A percentile compares a stretch with the other conserved stretches of the same genome.
These are phyloP conservation scores for Cytidiella melzeri DNA, from an alignment of 768 basidiomycete species.

Conservation along the genomic window DNA sequence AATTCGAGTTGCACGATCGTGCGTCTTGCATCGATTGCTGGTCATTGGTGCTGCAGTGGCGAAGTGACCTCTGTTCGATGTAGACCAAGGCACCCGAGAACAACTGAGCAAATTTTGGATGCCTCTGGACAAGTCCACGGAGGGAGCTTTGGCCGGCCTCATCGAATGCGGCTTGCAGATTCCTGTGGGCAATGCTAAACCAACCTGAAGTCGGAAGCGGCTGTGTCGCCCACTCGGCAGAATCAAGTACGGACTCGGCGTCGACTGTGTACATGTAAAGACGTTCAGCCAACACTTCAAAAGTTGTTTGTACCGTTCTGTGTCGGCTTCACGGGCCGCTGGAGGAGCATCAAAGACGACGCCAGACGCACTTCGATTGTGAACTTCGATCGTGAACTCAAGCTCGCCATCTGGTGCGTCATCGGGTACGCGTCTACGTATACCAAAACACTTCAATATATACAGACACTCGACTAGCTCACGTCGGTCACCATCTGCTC, in stretches of 20 bases:
- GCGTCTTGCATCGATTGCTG: too few relatives aligned
- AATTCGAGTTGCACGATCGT: conserved; percentile 58
- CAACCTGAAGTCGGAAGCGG: conserved; percentile 21
- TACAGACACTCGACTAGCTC: too few relatives aligned
- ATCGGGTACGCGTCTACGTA: too few relatives aligned
- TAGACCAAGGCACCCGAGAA: conserved; percentile 47
- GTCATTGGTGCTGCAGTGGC: not conserved
- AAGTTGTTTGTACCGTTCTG: too few relatives aligned
- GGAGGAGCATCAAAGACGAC: too few relatives aligned
- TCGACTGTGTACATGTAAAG: too few relatives aligned
- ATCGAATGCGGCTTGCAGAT: conserved; percentile 27
- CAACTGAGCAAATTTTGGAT: conserved; percentile 47
- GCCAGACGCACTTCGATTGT: too few relatives aligned
- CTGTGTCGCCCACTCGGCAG: not conserved
- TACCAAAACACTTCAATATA: too few relatives aligned
- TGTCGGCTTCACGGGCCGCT: too few relatives aligned
- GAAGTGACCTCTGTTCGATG: too few relatives aligned
- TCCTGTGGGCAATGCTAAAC: conserved; percentile 17
- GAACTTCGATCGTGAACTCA: not conserved
- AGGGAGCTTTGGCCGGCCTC: conserved; percentile 32
- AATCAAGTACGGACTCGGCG: not conserved
- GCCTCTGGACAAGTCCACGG: conserved; percentile 41
- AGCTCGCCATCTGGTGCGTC: not conserved
- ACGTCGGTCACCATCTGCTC: too few relatives aligned
- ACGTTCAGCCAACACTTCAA: too few relatives aligned